Evolutionary conservation across 345 rosid species (phyloP).

Genomic region (Isatis tinctoria): DNA sequence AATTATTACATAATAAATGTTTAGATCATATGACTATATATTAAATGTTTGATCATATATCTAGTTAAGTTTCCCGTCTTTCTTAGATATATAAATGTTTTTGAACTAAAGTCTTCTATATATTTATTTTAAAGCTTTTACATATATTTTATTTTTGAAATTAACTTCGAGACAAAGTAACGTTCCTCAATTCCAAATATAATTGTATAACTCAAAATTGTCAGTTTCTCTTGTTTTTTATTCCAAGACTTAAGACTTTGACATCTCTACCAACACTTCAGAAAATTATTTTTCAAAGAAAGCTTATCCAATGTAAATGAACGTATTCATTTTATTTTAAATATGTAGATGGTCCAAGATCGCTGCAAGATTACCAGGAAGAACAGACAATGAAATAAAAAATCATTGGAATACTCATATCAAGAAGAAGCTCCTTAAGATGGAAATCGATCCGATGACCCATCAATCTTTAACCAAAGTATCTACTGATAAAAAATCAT

Average conservation of each 20-base stretch:
- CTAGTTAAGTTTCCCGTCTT: too few species aligned
- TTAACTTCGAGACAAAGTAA: slow-evolving; percentile 25
- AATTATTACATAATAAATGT: not conserved
- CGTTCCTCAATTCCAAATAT: not conserved
- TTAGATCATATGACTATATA: not conserved
- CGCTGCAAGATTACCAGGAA: slow-evolving; percentile 83
- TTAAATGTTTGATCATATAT: too few species aligned
- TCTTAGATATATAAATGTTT: not conserved
- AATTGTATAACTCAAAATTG: not conserved
- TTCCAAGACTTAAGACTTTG: not conserved
- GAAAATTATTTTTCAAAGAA: not conserved
- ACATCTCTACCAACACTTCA: slow-evolving; percentile 16
- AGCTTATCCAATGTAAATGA: not conserved
- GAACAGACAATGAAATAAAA: slow-evolving; percentile 94
- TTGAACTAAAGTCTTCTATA: slow-evolving; percentile 1
- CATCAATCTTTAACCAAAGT: slow-evolving; percentile 37
- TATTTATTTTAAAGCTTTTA: not conserved
- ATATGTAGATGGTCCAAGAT: slow-evolving; percentile 89
- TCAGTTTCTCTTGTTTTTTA: slow-evolving; percentile 15
- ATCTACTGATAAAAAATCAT: not conserved
- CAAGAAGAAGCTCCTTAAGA: slow-evolving; percentile 85
- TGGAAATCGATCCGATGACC: slow-evolving; percentile 90
- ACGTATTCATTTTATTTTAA: not conserved
- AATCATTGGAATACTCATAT: slow-evolving; percentile 98
- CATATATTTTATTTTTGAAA: not conserved